Percentiles rank a stretch among this genome's conserved stretches.
These are phyloP conservation scores for Saccharomyces hybrid DNA, from an alignment of 1,139 yeast species.

Conservation along the genomic window DNA sequence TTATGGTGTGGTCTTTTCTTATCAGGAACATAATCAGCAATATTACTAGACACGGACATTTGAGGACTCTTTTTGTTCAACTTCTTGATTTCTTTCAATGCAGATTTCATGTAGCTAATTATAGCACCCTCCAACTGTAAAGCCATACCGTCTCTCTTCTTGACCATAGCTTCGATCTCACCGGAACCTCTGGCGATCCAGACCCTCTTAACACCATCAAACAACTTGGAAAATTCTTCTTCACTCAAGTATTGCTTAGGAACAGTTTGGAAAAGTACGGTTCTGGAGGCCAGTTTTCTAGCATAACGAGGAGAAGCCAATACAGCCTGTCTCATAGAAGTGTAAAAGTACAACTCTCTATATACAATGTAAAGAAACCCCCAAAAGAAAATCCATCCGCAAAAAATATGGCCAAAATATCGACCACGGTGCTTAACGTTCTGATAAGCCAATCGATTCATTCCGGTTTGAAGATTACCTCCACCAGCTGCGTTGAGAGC, in stretches of 20 bases:
- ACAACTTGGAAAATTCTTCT: conserved; percentile 35
- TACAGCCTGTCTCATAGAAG: conserved; percentile 72
- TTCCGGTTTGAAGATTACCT: no score
- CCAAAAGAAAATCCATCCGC: conserved; percentile 76
- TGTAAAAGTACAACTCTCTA: conserved; percentile 73
- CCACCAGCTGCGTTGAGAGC: conserved; percentile 50
- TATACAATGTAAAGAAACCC: conserved; percentile 60
- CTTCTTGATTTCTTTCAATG: conserved; percentile 60
- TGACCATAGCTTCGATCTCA: conserved; percentile 49
- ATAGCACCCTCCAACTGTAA: conserved; percentile 63
- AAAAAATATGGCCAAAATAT: conserved; percentile 78
- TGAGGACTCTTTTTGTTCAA: conserved; percentile 29
- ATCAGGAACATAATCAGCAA: conserved; percentile 60
- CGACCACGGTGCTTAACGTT: conserved; percentile 50
- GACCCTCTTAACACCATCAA: conserved; percentile 53
- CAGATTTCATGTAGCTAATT: conserved; percentile 49
- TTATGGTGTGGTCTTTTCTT: conserved; percentile 72
- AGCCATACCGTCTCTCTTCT: conserved; percentile 56
- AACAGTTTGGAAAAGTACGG: conserved; percentile 72
- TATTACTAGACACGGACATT: conserved; percentile 43
- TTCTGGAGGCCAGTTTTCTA: conserved; percentile 62
- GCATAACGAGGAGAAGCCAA: conserved; percentile 77
- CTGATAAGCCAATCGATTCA: conserved; percentile 71
- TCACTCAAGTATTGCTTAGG: conserved; percentile 62
- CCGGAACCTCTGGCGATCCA: conserved; percentile 66